Evolutionary conservation across 2,329 filamentous ascomycete genomes (phyloP), one percentile per base, ranked within the genome.

Genomic region (Aspergillus latus): DNA sequence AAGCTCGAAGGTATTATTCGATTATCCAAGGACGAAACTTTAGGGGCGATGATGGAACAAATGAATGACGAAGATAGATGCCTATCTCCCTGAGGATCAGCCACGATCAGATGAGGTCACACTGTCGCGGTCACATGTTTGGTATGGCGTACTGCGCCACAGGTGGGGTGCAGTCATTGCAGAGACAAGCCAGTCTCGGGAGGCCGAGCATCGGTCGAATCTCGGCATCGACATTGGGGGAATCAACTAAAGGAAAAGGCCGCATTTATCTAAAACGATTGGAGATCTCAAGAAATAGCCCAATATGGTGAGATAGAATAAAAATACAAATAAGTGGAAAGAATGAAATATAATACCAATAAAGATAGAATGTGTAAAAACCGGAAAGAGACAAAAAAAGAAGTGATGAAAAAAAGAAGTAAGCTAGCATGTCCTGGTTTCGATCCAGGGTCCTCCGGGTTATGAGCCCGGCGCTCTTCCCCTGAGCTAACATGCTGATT

Each of bases 391-490:
- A 21, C 21, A 21, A 21, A 21, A 21, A 21, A 21, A 21, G 21
- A 21, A 21, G 21, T 21, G 21, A 21, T 21, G 21, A 21, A 21
- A 21, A 21, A 21, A 21, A 21, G 21, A 21, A 21, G 21, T 21
- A 21, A 21, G 21, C 21, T 60, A 61, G 59, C 59, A 61, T 61
- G 59, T 61, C 59, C 59, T 61, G 56, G 59, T 61, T 61, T 61
- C 59, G 59, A 61, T 61, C 59, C 56, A 61, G 59, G 59, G 59
- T 46, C 58, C 26, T 75, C 72, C 72, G 74, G 74, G 74, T 76
- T 76, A 76, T 76, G 74, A 76, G 74, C 74, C 74, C 74, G 73
- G 74, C 73, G 74, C 74, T 74, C 73, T 76, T 74, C 74, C 74
- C 64, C 74, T 76, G 73, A 74, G 70, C 71, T 71, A 74, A 70